Evolutionary conservation across 1,284 basidiomycete species (phyloP), one percentile per base, ranked within the genome.

Genomic region (Coniferiporia sulphurascens): DNA sequence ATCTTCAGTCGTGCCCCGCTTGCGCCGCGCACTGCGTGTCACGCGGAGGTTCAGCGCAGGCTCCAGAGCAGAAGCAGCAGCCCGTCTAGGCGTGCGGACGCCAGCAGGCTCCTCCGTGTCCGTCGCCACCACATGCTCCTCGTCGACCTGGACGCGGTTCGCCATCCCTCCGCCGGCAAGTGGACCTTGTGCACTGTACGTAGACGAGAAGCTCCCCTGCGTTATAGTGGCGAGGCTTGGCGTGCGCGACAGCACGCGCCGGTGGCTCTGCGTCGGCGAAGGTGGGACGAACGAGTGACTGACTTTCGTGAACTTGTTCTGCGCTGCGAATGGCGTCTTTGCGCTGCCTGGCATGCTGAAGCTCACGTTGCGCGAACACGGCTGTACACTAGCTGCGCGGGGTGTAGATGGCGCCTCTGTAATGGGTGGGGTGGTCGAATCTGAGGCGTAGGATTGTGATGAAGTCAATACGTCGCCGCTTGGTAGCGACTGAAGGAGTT

Each of bases 251-350:
- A 19, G 22, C 13, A 10, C 22, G 15, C 60, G 51, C 45, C 51
- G 62, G 17, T 52, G 48, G 22, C 22, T 59, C 43, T 57, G 54
- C 27, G 69, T 66, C 17, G 73, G 76, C 48, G 72, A 74, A 13
- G 58, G 58, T 0, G 73, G 73, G 45, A 66, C 70, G 64, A 66
- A 81, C 13, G 67, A 64, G n/a, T 67, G 65, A 0, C 75, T 66
- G 3, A 82, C 78, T 0, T 75, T 75, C 45, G 74, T 80, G 36
- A 82, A 82, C 46, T 66, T 69, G 60, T 81, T 83, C 54, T 76
- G 72, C 10, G 56, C 34, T 21, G 36, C 13, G n/a, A 58, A 57
- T 21, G 44, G 52, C 13, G 48, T 59, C 48, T 58, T 60, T 15
- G 19, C 38, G 51, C 44, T 55, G 3, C 55, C 21, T 17, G 32